Conservation (phyloP, 805 yeast species). For the Yamadazyma scolyti region DNA sequence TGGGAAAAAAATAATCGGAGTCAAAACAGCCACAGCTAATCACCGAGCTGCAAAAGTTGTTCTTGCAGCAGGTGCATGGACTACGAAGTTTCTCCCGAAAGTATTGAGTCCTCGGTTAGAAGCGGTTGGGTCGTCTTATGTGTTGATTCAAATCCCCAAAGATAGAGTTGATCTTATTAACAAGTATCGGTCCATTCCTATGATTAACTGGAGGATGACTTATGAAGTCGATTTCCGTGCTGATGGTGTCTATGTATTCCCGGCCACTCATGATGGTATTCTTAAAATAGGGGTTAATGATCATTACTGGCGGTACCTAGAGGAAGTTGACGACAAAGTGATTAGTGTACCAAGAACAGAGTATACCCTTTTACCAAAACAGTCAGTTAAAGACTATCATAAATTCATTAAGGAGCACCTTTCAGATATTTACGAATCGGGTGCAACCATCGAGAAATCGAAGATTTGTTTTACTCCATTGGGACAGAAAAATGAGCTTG, state of each 20-base stretch:
- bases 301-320: constrained; percentile 1
- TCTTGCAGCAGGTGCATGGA: too few species aligned
- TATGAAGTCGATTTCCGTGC: constrained; percentile 1
- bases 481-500: constrained; percentile 24
- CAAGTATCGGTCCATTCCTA: constrained; percentile 24
- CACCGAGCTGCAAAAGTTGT: too few species aligned
- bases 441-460: not conserved
- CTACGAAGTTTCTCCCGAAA: too few species aligned
- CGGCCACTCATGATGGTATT: constrained; percentile 1
- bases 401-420: constrained; percentile 1
- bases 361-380: not conserved
- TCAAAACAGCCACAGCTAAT: too few species aligned
- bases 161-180: constrained; percentile 20
- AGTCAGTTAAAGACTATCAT: constrained; percentile 3
- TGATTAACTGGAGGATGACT: constrained; percentile 25
- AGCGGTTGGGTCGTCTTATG: too few species aligned
- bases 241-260: constrained; percentile 1
- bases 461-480: not conserved
- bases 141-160: constrained; percentile 31
- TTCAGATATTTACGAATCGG: constrained; percentile 1
- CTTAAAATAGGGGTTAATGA: constrained; percentile 2
- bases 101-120: too few species aligned
- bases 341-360: constrained; percentile 2
- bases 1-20: too few species aligned
- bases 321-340: not conserved